Conservation (phyloP, 2,329 filamentous ascomycete species). For the Paecilomyces fulvus region DNA sequence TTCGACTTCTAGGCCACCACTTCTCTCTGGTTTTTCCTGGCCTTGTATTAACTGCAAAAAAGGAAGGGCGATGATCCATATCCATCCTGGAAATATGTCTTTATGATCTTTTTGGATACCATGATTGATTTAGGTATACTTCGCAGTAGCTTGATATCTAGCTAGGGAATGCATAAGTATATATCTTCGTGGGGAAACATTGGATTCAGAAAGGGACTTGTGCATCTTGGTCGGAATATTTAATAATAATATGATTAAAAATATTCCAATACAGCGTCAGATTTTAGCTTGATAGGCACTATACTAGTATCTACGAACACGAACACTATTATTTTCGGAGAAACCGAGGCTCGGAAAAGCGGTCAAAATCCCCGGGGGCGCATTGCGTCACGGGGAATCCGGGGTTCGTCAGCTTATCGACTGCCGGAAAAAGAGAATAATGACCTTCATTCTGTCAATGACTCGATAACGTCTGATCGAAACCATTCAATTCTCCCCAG, state of each 20-base stretch:
- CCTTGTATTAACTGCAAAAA: neutral
- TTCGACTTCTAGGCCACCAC: conserved; percentile 63
- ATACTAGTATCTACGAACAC: no score
- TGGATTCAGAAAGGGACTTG: neutral
- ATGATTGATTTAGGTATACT: conserved; percentile 1
- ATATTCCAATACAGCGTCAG: neutral
- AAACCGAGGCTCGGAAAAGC: neutral
- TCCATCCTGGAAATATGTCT: conserved; percentile 3
- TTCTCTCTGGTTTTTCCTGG: neutral
- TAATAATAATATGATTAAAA: neutral
- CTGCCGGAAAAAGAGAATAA: neutral
- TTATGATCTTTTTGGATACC: conserved; percentile 2
- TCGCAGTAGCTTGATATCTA: neutral
- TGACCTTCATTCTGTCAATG: neutral
- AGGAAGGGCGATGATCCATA: neutral
- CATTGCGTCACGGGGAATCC: neutral
- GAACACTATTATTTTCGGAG: neutral
- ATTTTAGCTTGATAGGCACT: neutral
- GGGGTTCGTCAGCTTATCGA: neutral
- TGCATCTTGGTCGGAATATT: neutral
- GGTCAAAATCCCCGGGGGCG: neutral
- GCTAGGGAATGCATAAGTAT: neutral
- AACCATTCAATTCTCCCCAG: neutral
- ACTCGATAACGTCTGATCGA: neutral
- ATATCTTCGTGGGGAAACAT: neutral